These are phyloP conservation scores for Phytophthora brassicae DNA, from an alignment of 352 stramenopile species.

Conservation along the genomic window DNA sequence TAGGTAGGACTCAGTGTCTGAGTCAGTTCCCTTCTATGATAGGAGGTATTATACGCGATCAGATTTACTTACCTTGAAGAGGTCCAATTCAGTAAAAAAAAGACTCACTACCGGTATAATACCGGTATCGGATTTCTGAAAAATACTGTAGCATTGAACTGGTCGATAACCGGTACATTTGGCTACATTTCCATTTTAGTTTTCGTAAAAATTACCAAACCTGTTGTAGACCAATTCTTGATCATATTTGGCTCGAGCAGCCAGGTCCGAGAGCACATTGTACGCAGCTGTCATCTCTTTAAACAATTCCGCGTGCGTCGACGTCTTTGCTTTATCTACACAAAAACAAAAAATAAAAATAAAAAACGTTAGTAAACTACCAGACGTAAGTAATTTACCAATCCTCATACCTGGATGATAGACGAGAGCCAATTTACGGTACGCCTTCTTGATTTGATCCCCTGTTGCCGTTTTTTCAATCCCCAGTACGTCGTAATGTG, in stretches of 20 bases:
- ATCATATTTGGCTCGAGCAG: conserved; percentile 66
- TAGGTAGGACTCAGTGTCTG: no score
- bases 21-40: no score
- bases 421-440: conserved; percentile 84
- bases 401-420: conserved; percentile 89
- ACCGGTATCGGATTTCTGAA: no score
- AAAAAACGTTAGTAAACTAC: conserved; percentile 1
- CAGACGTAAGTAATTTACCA: no score
- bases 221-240: conserved; percentile 62
- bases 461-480: conserved; percentile 53
- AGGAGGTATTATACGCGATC: no score
- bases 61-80: conserved; percentile 1
- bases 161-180: no score
- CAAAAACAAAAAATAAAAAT: background rate
- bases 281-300: conserved; percentile 89
- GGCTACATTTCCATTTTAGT: conserved; percentile 21
- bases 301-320: conserved; percentile 66
- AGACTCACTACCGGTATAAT: no score
- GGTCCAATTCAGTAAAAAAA: no score
- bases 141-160: no score
- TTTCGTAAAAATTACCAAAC: conserved; percentile 58
- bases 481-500: conserved; percentile 84
- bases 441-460: conserved; percentile 88
- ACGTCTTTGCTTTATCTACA: conserved; percentile 76
- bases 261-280: conserved; percentile 73